A percentile compares a stretch with the other conserved stretches of the same genome.
phyloP scores from a whole-genome alignment of 495 filamentous ascomycete species.

The Podospora pseudoanserina region DNA sequence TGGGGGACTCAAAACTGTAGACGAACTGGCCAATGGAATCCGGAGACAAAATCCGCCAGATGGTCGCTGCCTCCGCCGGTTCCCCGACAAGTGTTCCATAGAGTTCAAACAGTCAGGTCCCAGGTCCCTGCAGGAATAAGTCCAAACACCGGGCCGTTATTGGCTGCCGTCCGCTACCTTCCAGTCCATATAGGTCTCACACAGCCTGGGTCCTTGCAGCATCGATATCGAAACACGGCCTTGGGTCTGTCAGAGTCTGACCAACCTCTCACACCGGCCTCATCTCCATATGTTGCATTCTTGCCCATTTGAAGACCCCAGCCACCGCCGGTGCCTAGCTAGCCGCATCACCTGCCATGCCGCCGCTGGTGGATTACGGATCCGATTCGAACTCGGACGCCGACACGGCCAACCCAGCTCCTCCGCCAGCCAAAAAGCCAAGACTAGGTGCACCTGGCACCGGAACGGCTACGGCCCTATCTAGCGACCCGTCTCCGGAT shows the following conservation, averaged over 20 bases:
- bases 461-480: neutral
- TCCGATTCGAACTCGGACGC: slow-evolving; percentile 48
- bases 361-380: slow-evolving; percentile 70
- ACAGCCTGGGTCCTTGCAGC: neutral
- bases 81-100: slow-evolving; percentile 4
- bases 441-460: neutral
- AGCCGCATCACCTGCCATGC: neutral
- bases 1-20: neutral
- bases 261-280: neutral
- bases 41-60: neutral
- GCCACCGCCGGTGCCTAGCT: neutral
- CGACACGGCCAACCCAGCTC: slow-evolving; percentile 6
- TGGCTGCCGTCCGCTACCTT: neutral
- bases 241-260: neutral
- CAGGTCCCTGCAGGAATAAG: neutral
- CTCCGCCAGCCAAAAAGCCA: slow-evolving; percentile 16
- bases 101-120: neutral
- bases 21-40: neutral
- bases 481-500: neutral
- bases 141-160: neutral
- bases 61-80: slow-evolving; percentile 2
- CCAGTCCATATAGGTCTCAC: neutral
- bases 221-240: neutral
- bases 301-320: neutral
- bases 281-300: neutral